phyloP scores from a whole-genome alignment of 2,329 filamentous ascomycete genomes.

The Monilinia vaccinii-corymbosi region DNA sequence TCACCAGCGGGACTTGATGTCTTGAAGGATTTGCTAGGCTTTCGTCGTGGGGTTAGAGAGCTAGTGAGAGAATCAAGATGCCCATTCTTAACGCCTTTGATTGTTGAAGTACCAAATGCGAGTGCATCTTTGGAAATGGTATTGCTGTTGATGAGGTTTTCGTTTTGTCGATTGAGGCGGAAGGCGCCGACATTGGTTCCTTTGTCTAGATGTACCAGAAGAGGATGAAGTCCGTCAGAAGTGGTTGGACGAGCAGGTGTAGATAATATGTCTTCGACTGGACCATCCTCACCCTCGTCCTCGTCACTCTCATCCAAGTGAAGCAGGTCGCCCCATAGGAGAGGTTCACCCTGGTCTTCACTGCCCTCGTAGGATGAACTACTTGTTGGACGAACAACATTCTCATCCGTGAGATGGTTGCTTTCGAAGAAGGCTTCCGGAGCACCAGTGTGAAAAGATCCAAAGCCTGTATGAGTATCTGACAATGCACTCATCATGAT shows the following conservation, averaged over 20 bases:
- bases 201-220: slow-evolving; percentile 55
- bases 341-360: slow-evolving; percentile 62
- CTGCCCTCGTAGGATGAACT: slow-evolving; percentile 33
- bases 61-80: slow-evolving; percentile 56
- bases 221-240: slow-evolving; percentile 38
- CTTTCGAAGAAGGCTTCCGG: slow-evolving; percentile 67
- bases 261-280: slow-evolving; percentile 25
- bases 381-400: slow-evolving; percentile 45
- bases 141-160: slow-evolving; percentile 42
- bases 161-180: slow-evolving; percentile 51
- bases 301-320: slow-evolving; percentile 11
- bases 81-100: slow-evolving; percentile 56
- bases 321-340: slow-evolving; percentile 53
- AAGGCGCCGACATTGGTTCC: slow-evolving; percentile 67
- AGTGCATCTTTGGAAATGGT: slow-evolving; percentile 54
- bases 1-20: slow-evolving; percentile 23
- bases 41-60: slow-evolving; percentile 59
- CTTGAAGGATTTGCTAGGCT: slow-evolving; percentile 24
- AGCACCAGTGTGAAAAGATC: slow-evolving; percentile 55
- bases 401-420: slow-evolving; percentile 41
- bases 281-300: slow-evolving; percentile 4
- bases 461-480: slow-evolving; percentile 11
- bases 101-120: slow-evolving; percentile 49
- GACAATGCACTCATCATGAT: slow-evolving; percentile 64
- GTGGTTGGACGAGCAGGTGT: slow-evolving; percentile 44